Percentiles rank a stretch among this genome's conserved stretches.
Evolutionary conservation across 148 eudicot species (phyloP).

Genomic region (Chenopodium berlandieri): DNA sequence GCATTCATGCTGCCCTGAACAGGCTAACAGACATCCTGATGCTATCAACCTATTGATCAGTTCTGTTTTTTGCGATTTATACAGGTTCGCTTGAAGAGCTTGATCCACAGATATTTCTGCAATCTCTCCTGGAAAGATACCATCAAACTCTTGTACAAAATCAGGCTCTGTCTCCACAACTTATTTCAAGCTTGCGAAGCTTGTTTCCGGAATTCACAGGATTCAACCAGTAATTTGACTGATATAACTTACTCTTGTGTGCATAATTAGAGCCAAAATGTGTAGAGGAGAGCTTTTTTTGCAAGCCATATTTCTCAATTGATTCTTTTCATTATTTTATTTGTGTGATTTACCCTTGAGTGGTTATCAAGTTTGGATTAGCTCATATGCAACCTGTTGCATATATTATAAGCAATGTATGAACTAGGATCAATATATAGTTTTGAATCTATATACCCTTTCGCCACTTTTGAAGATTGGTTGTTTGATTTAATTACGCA

Average conservation of each 20-base stretch:
- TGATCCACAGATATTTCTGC: conserved; percentile 41
- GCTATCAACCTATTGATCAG: not conserved
- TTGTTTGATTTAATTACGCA: too few relatives aligned
- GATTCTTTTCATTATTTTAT: not conserved
- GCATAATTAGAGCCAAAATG: not conserved
- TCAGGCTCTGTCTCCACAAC: conserved; percentile 39
- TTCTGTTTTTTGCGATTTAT: not conserved
- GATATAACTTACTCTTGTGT: not conserved
- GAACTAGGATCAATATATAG: not conserved
- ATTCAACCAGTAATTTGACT: conserved; percentile 31
- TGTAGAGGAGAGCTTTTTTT: not conserved
- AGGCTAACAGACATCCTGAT: not conserved
- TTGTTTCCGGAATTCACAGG: conserved; percentile 47
- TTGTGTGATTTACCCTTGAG: not conserved
- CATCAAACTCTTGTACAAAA: conserved; percentile 42
- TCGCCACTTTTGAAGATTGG: too few relatives aligned
- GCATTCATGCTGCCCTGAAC: not conserved
- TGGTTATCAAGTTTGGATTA: not conserved
- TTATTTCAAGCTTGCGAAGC: conserved; percentile 43
- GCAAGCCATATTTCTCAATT: not conserved
- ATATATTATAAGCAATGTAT: not conserved
- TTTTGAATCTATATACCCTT: too few relatives aligned
- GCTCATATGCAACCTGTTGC: not conserved
- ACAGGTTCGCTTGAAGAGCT: conserved; percentile 55
- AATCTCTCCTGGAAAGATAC: conserved; percentile 45